Evolutionary conservation across 192 early-diverging fungal genomes (phyloP).

Genomic region (Mortierella claussenii): DNA sequence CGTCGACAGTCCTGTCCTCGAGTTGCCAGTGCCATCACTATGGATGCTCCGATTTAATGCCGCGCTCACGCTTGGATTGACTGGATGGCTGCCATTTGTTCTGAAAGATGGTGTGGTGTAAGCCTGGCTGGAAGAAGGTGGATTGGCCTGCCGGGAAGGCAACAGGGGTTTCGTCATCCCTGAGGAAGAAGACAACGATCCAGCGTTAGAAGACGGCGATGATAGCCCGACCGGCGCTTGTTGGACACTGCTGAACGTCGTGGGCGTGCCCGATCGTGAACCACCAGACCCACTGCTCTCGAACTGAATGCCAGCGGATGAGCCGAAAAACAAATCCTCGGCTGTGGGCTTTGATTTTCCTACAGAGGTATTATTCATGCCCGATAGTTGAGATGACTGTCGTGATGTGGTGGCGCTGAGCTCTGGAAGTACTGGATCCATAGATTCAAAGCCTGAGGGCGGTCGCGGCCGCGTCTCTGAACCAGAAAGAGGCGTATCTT

Average conservation of each 20-base stretch:
- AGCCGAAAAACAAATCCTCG: constrained; percentile 37
- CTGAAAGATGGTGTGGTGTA: neutral
- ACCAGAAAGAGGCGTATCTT: too few species aligned
- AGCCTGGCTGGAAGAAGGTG: neutral
- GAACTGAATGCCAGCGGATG: constrained; percentile 13
- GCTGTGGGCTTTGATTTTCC: constrained; percentile 27
- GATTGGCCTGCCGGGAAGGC: constrained; percentile 1
- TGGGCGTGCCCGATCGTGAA: constrained; percentile 18
- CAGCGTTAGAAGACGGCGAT: constrained; percentile 10
- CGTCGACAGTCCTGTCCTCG: neutral
- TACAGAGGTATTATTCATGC: constrained; percentile 4
- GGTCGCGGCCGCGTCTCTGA: too few species aligned
- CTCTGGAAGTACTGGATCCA: too few species aligned
- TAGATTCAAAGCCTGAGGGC: too few species aligned
- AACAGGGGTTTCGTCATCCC: constrained; percentile 27
- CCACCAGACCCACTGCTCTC: constrained; percentile 4
- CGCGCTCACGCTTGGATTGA: neutral
- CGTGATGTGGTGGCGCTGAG: too few species aligned
- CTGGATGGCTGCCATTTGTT: neutral
- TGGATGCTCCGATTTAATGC: neutral
- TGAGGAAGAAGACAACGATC: constrained; percentile 12
- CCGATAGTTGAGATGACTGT: constrained; percentile 20
- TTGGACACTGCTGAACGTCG: constrained; percentile 17
- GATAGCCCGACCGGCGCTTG: constrained; percentile 18
- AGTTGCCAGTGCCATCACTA: constrained; percentile 19